These are phyloP conservation scores for Scheffersomyces cryptocercus DNA, from an alignment of 1,139 yeast genomes.

Conservation along the genomic window DNA sequence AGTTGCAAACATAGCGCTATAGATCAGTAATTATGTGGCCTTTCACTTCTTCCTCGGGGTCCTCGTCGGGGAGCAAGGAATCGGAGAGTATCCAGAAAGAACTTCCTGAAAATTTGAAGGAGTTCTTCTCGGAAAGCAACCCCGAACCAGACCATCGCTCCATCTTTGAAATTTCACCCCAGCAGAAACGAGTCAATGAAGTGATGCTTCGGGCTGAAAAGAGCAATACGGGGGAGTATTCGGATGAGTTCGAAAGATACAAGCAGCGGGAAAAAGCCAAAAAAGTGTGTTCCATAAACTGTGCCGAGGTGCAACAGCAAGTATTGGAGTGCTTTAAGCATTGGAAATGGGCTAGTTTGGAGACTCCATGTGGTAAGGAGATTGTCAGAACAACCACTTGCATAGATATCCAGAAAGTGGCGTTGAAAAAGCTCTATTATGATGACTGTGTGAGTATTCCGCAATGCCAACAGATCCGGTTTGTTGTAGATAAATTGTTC, in stretches of 20 bases:
- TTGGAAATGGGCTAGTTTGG: constrained; percentile 27
- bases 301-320: constrained; percentile 43
- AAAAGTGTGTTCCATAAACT: constrained; percentile 35
- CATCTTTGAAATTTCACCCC: constrained; percentile 29
- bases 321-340: constrained; percentile 40
- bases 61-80: constrained; percentile 2
- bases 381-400: constrained; percentile 30
- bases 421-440: constrained; percentile 37
- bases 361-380: constrained; percentile 32
- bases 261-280: constrained; percentile 29
- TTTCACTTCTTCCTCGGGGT: constrained; percentile 1
- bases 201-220: constrained; percentile 21
- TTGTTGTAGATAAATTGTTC: constrained; percentile 37
- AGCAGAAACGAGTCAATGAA: constrained; percentile 29
- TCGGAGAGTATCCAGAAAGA: constrained; percentile 27
- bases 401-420: constrained; percentile 35
- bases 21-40: neutral
- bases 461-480: constrained; percentile 44
- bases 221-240: constrained; percentile 14
- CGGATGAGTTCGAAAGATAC: constrained; percentile 33
- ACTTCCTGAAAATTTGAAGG: constrained; percentile 29
- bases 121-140: constrained; percentile 33
- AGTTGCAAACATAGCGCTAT: no score
- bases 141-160: constrained; percentile 28
- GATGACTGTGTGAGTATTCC: constrained; percentile 38